Conservation (phyloP, 176 grass and related monocot species). For the Lolium rigidum region DNA sequence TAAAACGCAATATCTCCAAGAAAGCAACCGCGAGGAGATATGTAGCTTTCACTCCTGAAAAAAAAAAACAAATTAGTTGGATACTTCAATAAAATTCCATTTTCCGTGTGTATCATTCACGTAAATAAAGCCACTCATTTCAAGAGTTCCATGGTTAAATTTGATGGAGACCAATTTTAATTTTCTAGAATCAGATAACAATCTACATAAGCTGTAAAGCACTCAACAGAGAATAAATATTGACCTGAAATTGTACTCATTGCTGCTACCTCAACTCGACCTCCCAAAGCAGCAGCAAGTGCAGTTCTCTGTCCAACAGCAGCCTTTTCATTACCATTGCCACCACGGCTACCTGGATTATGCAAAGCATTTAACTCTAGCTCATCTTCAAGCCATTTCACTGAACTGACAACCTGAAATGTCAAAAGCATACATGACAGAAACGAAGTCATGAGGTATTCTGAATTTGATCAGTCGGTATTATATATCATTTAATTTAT, state of each 20-base stretch:
- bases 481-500: conserved; percentile 6
- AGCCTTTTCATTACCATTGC: conserved; percentile 90
- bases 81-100: conserved; percentile 29
- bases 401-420: conserved; percentile 96
- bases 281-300: conserved; percentile 95
- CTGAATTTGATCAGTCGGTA: background rate
- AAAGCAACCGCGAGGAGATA: conserved; percentile 98
- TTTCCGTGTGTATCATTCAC: conserved; percentile 20
- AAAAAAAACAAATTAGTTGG: conserved; percentile 33
- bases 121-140: conserved; percentile 30
- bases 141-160: conserved; percentile 29
- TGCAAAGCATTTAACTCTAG: conserved; percentile 95
- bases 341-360: conserved; percentile 84
- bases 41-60: conserved; percentile 95
- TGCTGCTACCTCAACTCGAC: conserved; percentile 90
- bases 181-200: conserved; percentile 1
- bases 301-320: conserved; percentile 85
- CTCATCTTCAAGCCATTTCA: conserved; percentile 99
- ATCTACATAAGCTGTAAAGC: conserved; percentile 22
- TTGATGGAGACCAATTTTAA: conserved; percentile 28
- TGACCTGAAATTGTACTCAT: conserved; percentile 99
- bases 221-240: conserved; percentile 39
- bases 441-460: conserved; percentile 29
- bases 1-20: conserved; percentile 97
- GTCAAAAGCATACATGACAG: conserved; percentile 35